Conservation (phyloP, 768 basidiomycete species). For the Boletus eberwhitei region DNA sequence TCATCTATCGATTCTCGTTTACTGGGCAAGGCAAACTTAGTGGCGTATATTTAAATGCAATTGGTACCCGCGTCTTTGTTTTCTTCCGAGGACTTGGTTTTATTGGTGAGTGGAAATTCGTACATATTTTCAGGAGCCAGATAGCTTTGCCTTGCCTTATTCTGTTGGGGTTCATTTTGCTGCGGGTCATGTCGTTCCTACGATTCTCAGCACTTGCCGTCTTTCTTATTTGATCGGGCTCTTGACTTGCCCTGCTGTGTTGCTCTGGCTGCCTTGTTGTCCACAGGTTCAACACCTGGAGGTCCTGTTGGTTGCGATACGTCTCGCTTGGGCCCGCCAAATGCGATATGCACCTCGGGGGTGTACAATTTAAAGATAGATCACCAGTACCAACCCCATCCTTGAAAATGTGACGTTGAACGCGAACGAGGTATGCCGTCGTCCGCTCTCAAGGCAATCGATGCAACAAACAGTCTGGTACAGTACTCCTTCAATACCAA, state of each 20-base stretch:
- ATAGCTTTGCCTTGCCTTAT: not conserved
- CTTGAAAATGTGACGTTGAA: not conserved
- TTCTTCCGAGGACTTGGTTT: not conserved
- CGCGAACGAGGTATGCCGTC: not conserved
- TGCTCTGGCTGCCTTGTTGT: not conserved
- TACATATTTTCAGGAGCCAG: not conserved
- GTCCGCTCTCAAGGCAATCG: not conserved
- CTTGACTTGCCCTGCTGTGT: not conserved
- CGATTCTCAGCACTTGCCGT: not conserved
- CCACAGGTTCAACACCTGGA: not conserved
- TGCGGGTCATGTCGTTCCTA: not conserved
- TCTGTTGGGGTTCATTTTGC: not conserved
- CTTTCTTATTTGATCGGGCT: not conserved
- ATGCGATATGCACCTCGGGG: not conserved
- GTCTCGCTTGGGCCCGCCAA: not conserved
- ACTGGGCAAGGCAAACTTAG: not conserved
- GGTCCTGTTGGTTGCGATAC: not conserved
- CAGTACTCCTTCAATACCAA: too few relatives aligned
- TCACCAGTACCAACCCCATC: not conserved
- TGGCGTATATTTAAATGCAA: not conserved
- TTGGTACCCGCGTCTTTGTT: not conserved
- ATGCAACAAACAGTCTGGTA: too few relatives aligned
- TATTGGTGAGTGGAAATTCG: not conserved
- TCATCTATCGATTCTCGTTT: not conserved
- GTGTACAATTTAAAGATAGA: not conserved